phyloP scores from a whole-genome alignment of 108 stramenopile species.

The Nitzschia putrida region DNA sequence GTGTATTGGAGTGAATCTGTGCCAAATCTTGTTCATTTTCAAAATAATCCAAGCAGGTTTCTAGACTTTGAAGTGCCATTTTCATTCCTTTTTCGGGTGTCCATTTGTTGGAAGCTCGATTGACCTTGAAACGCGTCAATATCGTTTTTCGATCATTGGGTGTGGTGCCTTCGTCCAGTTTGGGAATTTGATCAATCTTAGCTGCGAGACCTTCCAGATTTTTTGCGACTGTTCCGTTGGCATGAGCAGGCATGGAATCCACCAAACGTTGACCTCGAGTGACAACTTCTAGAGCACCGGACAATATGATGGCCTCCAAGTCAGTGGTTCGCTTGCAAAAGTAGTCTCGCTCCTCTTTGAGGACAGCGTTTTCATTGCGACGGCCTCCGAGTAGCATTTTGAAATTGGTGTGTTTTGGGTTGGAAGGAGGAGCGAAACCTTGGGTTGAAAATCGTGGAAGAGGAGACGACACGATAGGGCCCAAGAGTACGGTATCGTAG shows the following conservation, averaged over 20 bases:
- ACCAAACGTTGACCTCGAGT: background rate
- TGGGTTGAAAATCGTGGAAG: too few relatives aligned
- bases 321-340: background rate
- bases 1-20: background rate
- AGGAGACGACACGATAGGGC: too few relatives aligned
- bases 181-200: background rate
- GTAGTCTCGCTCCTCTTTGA: constrained; percentile 1
- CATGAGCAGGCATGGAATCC: background rate
- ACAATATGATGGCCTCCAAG: background rate
- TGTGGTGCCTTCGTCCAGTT: background rate
- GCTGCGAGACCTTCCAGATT: background rate
- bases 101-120: background rate
- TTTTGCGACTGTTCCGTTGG: background rate
- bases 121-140: background rate
- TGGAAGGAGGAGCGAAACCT: too few relatives aligned
- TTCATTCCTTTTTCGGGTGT: background rate
- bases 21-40: constrained; percentile 1
- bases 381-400: too few relatives aligned
- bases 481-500: too few relatives aligned
- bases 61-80: background rate
- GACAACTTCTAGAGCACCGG: background rate
- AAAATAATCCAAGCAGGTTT: background rate
- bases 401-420: too few relatives aligned
- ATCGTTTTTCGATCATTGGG: background rate
- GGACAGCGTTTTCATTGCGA: background rate